Evolutionary conservation across 2,329 filamentous ascomycete genomes (phyloP).

Genomic region (Colletotrichum sp.): DNA sequence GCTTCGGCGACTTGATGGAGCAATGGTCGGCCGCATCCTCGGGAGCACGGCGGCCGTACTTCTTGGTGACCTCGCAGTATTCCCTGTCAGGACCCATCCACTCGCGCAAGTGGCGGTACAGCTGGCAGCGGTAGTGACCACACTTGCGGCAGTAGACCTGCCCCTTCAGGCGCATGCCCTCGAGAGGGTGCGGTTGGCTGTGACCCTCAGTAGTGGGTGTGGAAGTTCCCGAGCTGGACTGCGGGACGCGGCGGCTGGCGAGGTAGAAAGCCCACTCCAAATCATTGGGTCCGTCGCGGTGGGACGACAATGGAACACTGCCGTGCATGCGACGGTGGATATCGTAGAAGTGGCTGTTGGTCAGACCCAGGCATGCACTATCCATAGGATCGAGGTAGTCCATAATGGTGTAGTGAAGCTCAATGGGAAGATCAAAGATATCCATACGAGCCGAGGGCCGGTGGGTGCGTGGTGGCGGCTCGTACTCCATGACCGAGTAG

Average conservation of each 20-base stretch:
- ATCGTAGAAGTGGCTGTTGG: slow-evolving; percentile 61
- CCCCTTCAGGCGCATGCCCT: slow-evolving; percentile 57
- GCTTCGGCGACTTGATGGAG: slow-evolving; percentile 64
- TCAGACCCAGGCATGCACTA: slow-evolving; percentile 65
- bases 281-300: slow-evolving; percentile 65
- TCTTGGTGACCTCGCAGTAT: slow-evolving; percentile 65
- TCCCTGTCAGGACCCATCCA: slow-evolving; percentile 64
- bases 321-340: slow-evolving; percentile 63
- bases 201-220: slow-evolving; percentile 1
- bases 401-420: slow-evolving; percentile 65
- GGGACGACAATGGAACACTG: slow-evolving; percentile 58
- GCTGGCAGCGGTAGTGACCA: slow-evolving; percentile 64
- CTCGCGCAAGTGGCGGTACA: slow-evolving; percentile 64
- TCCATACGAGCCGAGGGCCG: slow-evolving; percentile 49
- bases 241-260: slow-evolving; percentile 48
- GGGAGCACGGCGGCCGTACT: slow-evolving; percentile 56
- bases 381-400: slow-evolving; percentile 70
- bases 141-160: slow-evolving; percentile 69
- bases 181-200: slow-evolving; percentile 34
- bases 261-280: slow-evolving; percentile 69
- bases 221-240: neutral
- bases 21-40: slow-evolving; percentile 56
- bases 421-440: slow-evolving; percentile 59
- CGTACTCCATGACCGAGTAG: slow-evolving; percentile 65
- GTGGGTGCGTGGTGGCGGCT: slow-evolving; percentile 54